These are phyloP conservation scores for Rutstroemia sydowiana DNA, from an alignment of 2,329 filamentous ascomycete species.

Conservation along the genomic window DNA sequence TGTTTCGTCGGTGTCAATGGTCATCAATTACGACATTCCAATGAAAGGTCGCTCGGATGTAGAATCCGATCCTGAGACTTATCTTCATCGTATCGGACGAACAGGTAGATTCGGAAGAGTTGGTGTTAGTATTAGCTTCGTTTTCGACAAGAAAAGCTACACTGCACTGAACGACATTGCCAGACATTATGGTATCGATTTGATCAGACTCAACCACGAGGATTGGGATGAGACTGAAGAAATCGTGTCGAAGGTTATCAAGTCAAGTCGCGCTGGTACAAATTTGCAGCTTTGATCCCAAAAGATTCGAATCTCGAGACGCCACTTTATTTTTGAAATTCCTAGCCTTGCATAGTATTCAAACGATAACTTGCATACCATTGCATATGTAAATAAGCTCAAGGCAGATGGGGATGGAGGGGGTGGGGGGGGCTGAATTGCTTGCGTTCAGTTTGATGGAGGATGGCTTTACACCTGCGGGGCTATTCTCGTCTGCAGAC, in stretches of 20 bases:
- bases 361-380: too few relatives aligned
- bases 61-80: conserved; percentile 88
- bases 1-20: conserved; percentile 88
- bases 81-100: conserved; percentile 94
- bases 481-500: conserved; percentile 6
- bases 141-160: conserved; percentile 80
- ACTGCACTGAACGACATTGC: conserved; percentile 73
- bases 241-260: conserved; percentile 74
- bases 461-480: neutral
- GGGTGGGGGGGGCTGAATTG: neutral
- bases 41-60: conserved; percentile 69
- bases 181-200: conserved; percentile 69
- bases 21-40: conserved; percentile 92
- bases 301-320: neutral
- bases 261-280: conserved; percentile 55
- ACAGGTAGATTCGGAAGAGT: conserved; percentile 96
- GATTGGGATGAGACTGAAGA: conserved; percentile 91
- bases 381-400: too few relatives aligned
- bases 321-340: neutral
- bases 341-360: conserved; percentile 3
- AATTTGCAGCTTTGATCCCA: conserved; percentile 30
- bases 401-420: too few relatives aligned
- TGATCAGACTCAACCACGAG: conserved; percentile 71
- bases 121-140: conserved; percentile 91
- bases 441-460: neutral